Conservation (phyloP, 768 basidiomycete species). For the Lactifluus echinatus region DNA sequence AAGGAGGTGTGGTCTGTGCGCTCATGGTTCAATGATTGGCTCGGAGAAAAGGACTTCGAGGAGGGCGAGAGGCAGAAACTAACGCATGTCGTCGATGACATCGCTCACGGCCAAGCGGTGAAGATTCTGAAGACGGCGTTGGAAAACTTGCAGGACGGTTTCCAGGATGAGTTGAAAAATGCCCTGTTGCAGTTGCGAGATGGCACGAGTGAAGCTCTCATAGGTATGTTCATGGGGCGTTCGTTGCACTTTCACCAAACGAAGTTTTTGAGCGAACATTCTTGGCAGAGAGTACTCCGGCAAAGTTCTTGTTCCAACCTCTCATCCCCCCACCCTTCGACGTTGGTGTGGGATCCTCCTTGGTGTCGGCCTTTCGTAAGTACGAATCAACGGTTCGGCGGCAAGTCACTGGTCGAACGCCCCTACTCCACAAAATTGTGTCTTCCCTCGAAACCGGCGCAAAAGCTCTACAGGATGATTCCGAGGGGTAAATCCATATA, state of each 20-base stretch:
- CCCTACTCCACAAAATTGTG: slow-evolving; percentile 50
- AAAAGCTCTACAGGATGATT: slow-evolving; percentile 48
- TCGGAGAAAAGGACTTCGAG: slow-evolving; percentile 35
- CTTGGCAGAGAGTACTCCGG: slow-evolving; percentile 40
- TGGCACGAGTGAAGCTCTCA: slow-evolving; percentile 21
- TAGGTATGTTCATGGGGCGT: slow-evolving; percentile 26
- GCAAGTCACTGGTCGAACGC: slow-evolving; percentile 58
- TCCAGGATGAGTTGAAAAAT: slow-evolving; percentile 35
- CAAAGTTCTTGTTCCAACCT: slow-evolving; percentile 48
- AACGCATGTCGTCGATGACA: slow-evolving; percentile 40
- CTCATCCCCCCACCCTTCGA: slow-evolving; percentile 40
- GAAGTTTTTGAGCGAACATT: slow-evolving; percentile 5
- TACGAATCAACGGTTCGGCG: slow-evolving; percentile 54
- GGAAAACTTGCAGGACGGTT: slow-evolving; percentile 35
- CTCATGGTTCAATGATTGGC: slow-evolving; percentile 40
- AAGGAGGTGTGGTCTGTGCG: slow-evolving; percentile 69
- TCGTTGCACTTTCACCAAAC: background rate
- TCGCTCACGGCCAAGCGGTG: slow-evolving; percentile 45
- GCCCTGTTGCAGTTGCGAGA: slow-evolving; percentile 31
- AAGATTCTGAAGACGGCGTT: slow-evolving; percentile 52
- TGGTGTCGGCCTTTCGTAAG: slow-evolving; percentile 45
- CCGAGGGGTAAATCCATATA: slow-evolving; percentile 23
- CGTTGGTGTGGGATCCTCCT: slow-evolving; percentile 28
- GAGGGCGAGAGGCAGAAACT: slow-evolving; percentile 40
- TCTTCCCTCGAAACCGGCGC: slow-evolving; percentile 52